Percentiles rank a stretch among this genome's conserved stretches.
Evolutionary conservation across 2,329 filamentous ascomycete genomes (phyloP).

Genomic region (Epichloe glyceriae): DNA sequence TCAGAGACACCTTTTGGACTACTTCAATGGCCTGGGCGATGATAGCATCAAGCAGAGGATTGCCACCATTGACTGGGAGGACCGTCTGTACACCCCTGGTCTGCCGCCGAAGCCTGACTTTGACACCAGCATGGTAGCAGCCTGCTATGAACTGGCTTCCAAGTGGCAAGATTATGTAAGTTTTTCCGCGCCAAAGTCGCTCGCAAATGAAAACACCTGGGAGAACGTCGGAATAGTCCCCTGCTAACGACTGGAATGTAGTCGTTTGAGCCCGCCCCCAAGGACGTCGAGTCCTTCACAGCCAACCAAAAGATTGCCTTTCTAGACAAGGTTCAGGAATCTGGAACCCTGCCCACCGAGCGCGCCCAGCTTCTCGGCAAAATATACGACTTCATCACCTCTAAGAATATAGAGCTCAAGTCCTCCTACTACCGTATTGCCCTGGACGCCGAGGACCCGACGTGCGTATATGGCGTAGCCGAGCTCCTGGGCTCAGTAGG

Average conservation of each 20-base stretch:
- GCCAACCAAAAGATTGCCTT: constrained; percentile 90
- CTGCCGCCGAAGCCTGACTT: constrained; percentile 84
- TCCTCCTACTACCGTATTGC: constrained; percentile 70
- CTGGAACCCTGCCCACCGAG: constrained; percentile 46
- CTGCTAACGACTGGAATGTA: constrained; percentile 18
- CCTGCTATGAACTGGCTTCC: constrained; percentile 68
- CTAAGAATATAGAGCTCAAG: constrained; percentile 76
- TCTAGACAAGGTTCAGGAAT: constrained; percentile 61
- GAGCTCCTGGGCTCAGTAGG: constrained; percentile 71
- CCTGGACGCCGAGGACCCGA: constrained; percentile 57
- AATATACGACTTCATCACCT: constrained; percentile 59
- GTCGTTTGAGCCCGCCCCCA: constrained; percentile 49
- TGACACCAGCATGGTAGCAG: constrained; percentile 75
- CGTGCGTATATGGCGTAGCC: constrained; percentile 56
- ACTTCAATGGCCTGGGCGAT: constrained; percentile 60
- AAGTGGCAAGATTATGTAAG: constrained; percentile 59
- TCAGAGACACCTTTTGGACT: constrained; percentile 80
- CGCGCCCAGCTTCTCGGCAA: constrained; percentile 61
- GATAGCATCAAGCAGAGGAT: constrained; percentile 50
- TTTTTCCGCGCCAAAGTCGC: constrained; percentile 15
- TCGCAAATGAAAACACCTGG: background rate
- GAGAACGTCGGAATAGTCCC: background rate
- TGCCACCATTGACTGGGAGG: constrained; percentile 73
- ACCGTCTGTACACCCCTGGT: constrained; percentile 77
- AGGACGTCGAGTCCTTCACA: constrained; percentile 62